Evolutionary conservation across 148 eudicot species (phyloP).

Genomic region (Fallopia convolvulus): DNA sequence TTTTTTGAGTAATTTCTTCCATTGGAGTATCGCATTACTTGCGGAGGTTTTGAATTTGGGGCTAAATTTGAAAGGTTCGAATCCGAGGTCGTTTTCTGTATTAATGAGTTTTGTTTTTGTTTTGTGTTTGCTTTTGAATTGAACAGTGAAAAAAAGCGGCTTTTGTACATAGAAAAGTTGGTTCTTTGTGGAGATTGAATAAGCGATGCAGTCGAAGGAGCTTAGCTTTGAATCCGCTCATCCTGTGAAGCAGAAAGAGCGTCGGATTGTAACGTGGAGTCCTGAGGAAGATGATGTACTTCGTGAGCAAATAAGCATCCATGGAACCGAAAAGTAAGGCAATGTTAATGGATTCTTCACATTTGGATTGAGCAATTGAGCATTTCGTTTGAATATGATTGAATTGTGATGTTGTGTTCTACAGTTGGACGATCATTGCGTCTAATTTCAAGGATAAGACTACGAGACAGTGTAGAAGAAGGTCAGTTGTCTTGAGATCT

Average conservation of each 20-base stretch:
- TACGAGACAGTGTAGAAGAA: conserved; percentile 91
- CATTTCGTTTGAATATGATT: conserved; percentile 10
- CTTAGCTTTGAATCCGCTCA: conserved; percentile 23
- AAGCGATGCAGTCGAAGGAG: conserved; percentile 30
- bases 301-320: conserved; percentile 66
- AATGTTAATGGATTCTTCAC: background rate
- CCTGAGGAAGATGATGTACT: conserved; percentile 86
- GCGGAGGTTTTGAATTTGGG: background rate
- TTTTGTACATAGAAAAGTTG: background rate
- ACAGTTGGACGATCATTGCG: conserved; percentile 87
- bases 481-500: conserved; percentile 31
- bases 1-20: background rate
- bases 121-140: background rate
- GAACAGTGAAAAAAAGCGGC: background rate
- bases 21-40: background rate
- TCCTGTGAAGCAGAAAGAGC: conserved; percentile 46
- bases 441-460: conserved; percentile 89
- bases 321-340: conserved; percentile 79
- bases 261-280: conserved; percentile 92
- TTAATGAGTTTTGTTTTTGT: background rate
- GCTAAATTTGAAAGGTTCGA: background rate
- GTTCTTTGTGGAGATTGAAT: background rate
- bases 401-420: conserved; percentile 5
- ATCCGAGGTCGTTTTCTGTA: background rate
- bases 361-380: background rate